Conservation (phyloP, 495 filamentous ascomycete species). For the Bombardia bombarda region DNA sequence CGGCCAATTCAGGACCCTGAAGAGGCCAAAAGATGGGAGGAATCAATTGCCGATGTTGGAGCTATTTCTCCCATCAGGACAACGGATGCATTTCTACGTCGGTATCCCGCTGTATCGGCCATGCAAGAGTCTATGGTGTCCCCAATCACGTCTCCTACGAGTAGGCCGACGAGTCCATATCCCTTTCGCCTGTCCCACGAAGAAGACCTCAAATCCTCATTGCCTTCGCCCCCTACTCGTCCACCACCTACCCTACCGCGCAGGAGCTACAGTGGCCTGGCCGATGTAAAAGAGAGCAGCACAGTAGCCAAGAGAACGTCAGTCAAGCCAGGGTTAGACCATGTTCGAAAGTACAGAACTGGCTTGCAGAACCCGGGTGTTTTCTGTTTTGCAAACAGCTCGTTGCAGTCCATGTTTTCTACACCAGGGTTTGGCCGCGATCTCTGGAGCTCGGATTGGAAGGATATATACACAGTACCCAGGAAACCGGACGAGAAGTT, state of each 20-base stretch:
- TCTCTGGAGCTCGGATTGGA: constrained; percentile 51
- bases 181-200: constrained; percentile 20
- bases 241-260: constrained; percentile 82
- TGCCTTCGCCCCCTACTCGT: constrained; percentile 45
- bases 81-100: constrained; percentile 71
- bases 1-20: constrained; percentile 25
- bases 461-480: constrained; percentile 29
- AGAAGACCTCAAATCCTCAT: constrained; percentile 20
- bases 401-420: constrained; percentile 73
- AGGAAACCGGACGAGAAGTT: constrained; percentile 57
- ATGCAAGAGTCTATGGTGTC: constrained; percentile 70
- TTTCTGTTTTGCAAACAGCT: constrained; percentile 87
- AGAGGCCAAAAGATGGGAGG: constrained; percentile 34
- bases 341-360: constrained; percentile 32
- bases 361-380: constrained; percentile 75
- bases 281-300: constrained; percentile 45
- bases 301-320: constrained; percentile 36
- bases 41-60: constrained; percentile 33
- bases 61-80: constrained; percentile 38
- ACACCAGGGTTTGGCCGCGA: constrained; percentile 64
- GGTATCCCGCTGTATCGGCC: constrained; percentile 65
- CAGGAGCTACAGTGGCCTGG: constrained; percentile 81
- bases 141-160: constrained; percentile 16
- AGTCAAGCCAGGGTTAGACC: constrained; percentile 14
- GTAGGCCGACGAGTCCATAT: constrained; percentile 22